Percentiles rank a stretch among this genome's conserved stretches.
Evolutionary conservation across 1,284 basidiomycete genomes (phyloP).

Genomic region (Ganoderma lucidum): DNA sequence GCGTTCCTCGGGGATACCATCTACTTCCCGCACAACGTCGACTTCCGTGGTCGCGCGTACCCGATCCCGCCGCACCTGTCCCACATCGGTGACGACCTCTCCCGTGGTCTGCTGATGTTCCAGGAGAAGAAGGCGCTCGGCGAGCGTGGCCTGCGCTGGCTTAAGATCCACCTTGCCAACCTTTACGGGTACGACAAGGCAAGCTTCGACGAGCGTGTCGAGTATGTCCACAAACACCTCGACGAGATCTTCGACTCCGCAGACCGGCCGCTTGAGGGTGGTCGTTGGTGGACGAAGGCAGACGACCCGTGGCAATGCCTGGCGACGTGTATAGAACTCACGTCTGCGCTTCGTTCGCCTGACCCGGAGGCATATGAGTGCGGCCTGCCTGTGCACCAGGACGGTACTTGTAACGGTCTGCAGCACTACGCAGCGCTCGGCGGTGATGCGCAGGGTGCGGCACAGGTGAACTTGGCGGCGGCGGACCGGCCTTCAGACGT

Average conservation of each 20-base stretch:
- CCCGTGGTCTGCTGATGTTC: conserved; percentile 90
- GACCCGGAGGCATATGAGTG: conserved; percentile 81
- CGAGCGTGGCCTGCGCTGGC: conserved; percentile 78
- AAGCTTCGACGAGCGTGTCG: conserved; percentile 89
- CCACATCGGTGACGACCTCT: conserved; percentile 96
- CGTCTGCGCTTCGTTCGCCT: conserved; percentile 76
- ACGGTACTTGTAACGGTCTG: conserved; percentile 98
- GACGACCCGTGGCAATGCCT: conserved; percentile 99
- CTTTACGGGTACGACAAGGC: conserved; percentile 96
- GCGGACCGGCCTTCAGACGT: conserved; percentile 94
- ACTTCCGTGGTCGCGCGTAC: conserved; percentile 98
- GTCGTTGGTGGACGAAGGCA: conserved; percentile 89
- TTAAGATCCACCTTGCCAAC: conserved; percentile 95
- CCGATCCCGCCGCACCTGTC: conserved; percentile 96
- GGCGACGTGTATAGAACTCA: conserved; percentile 90
- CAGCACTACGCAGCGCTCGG: conserved; percentile 99
- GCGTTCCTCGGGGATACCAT: conserved; percentile 89
- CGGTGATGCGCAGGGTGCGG: conserved; percentile 89
- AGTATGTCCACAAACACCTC: conserved; percentile 80
- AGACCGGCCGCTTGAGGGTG: conserved; percentile 82
- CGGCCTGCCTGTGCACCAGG: conserved; percentile 94
- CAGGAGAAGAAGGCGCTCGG: conserved; percentile 86
- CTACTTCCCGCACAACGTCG: conserved; percentile 97
- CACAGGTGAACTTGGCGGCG: conserved; percentile 91
- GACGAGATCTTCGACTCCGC: conserved; percentile 88